Conservation (phyloP, 2,329 filamentous ascomycete species). For the Sclerotinia subarctica region DNA sequence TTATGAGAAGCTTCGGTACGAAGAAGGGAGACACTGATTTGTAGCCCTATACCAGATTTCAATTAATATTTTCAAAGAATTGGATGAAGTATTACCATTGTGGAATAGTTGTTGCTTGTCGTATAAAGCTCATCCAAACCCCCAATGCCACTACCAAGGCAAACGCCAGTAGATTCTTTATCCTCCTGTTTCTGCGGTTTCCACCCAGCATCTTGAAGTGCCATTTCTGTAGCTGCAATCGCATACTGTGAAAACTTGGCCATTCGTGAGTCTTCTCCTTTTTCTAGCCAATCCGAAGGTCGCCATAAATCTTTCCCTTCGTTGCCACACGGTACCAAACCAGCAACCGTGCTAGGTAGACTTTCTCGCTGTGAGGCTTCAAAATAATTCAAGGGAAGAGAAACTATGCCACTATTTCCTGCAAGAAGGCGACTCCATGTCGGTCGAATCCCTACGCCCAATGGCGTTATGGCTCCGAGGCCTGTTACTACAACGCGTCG, state of each 20-base stretch:
- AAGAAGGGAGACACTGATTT: conserved; percentile 91
- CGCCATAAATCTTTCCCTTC: conserved; percentile 48
- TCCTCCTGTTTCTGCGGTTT: conserved; percentile 49
- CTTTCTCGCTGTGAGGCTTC: conserved; percentile 53
- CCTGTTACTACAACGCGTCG: conserved; percentile 81
- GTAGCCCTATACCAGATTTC: conserved; percentile 63
- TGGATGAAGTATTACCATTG: conserved; percentile 12
- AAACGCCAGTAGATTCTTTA: conserved; percentile 78
- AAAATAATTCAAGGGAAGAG: conserved; percentile 54
- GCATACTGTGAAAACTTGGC: conserved; percentile 92
- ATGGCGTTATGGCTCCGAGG: conserved; percentile 75
- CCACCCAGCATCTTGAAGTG: conserved; percentile 80
- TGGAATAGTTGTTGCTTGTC: conserved; percentile 51
- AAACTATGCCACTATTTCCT: conserved; percentile 76
- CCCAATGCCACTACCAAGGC: conserved; percentile 91
- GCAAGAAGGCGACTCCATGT: conserved; percentile 81
- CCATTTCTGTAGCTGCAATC: conserved; percentile 81
- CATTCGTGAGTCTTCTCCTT: conserved; percentile 68
- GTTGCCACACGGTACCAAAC: conserved; percentile 65
- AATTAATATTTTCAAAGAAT: conserved; percentile 24
- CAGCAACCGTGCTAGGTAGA: conserved; percentile 82
- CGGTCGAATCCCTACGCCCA: conserved; percentile 73
- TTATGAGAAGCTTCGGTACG: conserved; percentile 89
- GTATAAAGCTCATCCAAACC: conserved; percentile 88
- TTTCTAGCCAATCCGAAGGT: conserved; percentile 52